phyloP scores from a whole-genome alignment of 345 rosid species.

The Eutrema heterophyllum region DNA sequence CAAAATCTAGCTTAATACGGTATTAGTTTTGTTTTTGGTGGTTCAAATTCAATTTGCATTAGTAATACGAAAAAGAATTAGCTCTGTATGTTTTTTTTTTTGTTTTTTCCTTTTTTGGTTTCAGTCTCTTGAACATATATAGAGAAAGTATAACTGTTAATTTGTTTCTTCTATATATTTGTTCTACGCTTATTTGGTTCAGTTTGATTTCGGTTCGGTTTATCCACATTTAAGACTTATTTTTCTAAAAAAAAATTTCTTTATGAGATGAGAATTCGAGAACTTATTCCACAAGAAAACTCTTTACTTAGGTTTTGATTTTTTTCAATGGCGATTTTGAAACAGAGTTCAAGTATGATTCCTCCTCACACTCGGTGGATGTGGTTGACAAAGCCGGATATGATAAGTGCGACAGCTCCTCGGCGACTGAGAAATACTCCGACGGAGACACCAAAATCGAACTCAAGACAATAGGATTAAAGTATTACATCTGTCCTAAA shows the following conservation, averaged over 20 bases:
- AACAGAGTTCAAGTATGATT: conserved; percentile 26
- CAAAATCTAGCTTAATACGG: not conserved
- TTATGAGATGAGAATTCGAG: not conserved
- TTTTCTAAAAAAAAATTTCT: not conserved
- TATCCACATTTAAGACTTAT: not conserved
- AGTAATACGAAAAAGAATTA: not conserved
- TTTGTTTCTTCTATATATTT: not conserved
- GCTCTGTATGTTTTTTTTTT: not conserved
- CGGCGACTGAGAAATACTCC: not conserved
- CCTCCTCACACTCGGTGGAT: conserved; percentile 16
- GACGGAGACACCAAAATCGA: conserved; percentile 16
- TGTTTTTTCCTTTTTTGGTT: not conserved
- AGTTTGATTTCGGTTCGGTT: no score
- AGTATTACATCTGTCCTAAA: conserved; percentile 15
- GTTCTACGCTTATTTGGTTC: not conserved
- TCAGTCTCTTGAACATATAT: not conserved
- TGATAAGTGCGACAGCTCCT: not conserved
- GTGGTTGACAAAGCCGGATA: conserved; percentile 24
- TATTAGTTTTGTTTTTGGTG: not conserved
- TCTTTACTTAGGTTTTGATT: no score
- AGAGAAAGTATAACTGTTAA: not conserved
- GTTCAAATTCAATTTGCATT: not conserved
- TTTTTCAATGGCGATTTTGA: not conserved
- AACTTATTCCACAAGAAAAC: not conserved
- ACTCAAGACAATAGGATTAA: not conserved